Evolutionary conservation across 140 eudicot genomes (phyloP), one percentile per base, ranked within the genome.

Genomic region (Anethum foeniculum): DNA sequence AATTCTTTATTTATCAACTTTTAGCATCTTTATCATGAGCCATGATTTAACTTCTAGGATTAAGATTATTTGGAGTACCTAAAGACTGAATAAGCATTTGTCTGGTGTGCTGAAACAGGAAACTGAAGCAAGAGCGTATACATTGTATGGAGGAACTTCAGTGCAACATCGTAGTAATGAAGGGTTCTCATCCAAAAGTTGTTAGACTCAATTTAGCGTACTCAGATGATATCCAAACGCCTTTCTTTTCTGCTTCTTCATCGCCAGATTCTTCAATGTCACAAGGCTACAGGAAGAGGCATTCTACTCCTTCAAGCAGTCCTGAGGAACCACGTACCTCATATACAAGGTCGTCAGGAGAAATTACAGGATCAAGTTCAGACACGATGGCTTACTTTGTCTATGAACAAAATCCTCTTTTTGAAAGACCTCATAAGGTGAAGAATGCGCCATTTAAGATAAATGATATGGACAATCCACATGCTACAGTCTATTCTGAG

Each of bases 241-340:
- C 99, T n/a, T 90, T 90, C 85, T 87, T 89, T 81, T 92, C 97
- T 52, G 85, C 97, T 46, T 78, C 90, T 87, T 86, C 97, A 38
- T 90, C 96, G 0, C 97, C 97, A 4, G 90, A 88, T 80, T 83
- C 85, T 74, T 90, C 64, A 68, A 85, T 85, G 56, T 78, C 80
- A 9, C 90, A 81, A 10, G 87, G 85, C 58, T 83, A 86, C 79
- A 92, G 88, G 52, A 77, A 88, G 84, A 94, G 87, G 80, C 90
- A 92, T 83, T 88, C 96, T 13, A 92, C 98, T 79, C 98, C 97
- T 16, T 90, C 88, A 6, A 92, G 93, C 86, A 94, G 98, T 83
- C 97, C 97, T 21, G 98, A 94, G 82, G 89, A 89, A 78, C 86
- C 94, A 74, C 79, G 84, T 75, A 83, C 87, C 56, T 90, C 91